Evolutionary conservation across 106 monocot genomes (phyloP), one percentile per base, ranked within the genome.

Genomic region (Gastrodia elata): DNA sequence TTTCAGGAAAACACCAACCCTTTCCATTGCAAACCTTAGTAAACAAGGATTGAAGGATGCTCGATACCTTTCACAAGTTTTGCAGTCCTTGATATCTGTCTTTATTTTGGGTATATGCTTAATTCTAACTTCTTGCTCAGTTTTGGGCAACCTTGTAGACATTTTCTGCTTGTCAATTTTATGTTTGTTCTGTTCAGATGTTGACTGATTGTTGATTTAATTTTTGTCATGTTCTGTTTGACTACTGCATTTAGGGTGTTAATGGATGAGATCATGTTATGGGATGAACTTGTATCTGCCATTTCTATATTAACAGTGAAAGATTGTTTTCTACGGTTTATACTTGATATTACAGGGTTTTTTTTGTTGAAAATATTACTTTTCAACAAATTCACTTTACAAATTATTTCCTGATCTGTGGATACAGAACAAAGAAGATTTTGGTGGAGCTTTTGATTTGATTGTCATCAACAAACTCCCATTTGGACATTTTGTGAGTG

Each of bases 391-490:
- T 64, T 65, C 40, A 35, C 7, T 28, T 44, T 32, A 65, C 28
- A 8, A 59, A 41, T 38, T 65, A 7, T 39, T 74, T 40, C 16
- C 44, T 65, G 57, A 38, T 70, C 70, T 8, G 44, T 68, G 34
- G 64, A 42, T 83, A 69, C 80, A 97, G 97, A 90, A 86, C 73
- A 83, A 40, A 9, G 90, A 84, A 82, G 92, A 88, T 68, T 97
- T 87, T 80, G 88, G 86, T 73, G 90, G 83, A 74, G 42, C 57
- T 38, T 74, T 93, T 64, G 57, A 78, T 43, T 81, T 42, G 71
- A 83, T 97, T 74, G 14, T 61, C 0, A 73, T 97, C 56, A 75
- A 80, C 65, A 90, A 83, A 76, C 38, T 77, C 72, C 59, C 42
- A 73, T 93, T 97, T 80, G 73, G 87, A 48, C 78, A 70, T 77